phyloP scores from a whole-genome alignment of 371 early-diverging fungal species.

The Dinochytrium kinnereticum region DNA sequence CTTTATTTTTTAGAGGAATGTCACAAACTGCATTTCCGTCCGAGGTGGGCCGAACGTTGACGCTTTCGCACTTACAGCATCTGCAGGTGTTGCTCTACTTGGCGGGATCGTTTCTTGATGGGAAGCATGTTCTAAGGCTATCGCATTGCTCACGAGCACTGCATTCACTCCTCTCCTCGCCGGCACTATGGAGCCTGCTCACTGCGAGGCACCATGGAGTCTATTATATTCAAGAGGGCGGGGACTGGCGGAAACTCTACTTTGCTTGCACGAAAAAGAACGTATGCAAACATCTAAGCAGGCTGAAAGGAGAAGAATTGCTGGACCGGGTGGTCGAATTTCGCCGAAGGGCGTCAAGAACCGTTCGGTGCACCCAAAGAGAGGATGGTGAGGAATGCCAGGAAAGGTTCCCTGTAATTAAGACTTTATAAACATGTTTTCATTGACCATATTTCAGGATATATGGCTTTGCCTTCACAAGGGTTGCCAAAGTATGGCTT shows the following conservation, averaged over 20 bases:
- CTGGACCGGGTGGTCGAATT: background rate
- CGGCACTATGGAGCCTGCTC: background rate
- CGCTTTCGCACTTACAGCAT: background rate
- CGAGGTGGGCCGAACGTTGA: too few relatives aligned
- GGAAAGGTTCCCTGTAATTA: background rate
- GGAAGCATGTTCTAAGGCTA: background rate
- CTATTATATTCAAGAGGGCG: background rate
- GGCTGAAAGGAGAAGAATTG: background rate
- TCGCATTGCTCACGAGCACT: background rate
- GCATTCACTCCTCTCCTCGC: background rate
- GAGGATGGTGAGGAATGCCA: background rate
- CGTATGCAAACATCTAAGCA: background rate
- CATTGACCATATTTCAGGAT: constrained; percentile 5
- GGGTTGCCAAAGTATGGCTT: constrained; percentile 16
- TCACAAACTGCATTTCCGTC: too few relatives aligned
- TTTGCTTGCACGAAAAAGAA: background rate
- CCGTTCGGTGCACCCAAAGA: background rate
- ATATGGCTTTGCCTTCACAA: constrained; percentile 26
- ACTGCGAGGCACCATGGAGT: background rate
- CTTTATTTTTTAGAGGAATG: background rate
- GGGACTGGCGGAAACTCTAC: background rate
- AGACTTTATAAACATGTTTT: background rate
- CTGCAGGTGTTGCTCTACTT: background rate
- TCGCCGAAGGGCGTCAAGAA: background rate
- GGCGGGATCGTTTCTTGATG: background rate